A percentile compares a stretch with the other conserved stretches of the same genome.
Evolutionary conservation across 148 eudicot species (phyloP).

Genomic region (Chenopodium album): DNA sequence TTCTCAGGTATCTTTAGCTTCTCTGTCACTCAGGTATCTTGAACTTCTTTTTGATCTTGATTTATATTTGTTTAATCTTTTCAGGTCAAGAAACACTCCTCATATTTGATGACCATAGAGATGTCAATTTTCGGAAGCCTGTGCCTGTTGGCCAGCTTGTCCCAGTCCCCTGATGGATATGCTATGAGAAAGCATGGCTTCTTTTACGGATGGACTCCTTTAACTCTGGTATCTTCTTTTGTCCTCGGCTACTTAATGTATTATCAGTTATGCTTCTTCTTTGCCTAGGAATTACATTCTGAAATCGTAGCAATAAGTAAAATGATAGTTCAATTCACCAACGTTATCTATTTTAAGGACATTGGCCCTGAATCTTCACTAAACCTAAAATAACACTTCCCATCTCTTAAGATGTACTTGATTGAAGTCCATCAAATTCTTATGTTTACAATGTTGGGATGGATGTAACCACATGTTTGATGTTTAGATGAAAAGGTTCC

Average conservation of each 20-base stretch:
- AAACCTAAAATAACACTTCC: not conserved
- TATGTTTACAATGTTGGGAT: not conserved
- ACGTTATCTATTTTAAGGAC: not conserved
- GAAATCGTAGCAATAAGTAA: no score
- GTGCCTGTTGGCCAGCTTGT: slow-evolving; percentile 82
- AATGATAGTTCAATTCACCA: no score
- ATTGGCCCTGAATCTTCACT: not conserved
- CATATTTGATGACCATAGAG: slow-evolving; percentile 96
- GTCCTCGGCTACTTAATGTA: not conserved
- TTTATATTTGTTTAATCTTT: slow-evolving; percentile 3
- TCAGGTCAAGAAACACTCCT: slow-evolving; percentile 86
- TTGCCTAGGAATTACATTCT: not conserved
- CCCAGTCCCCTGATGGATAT: slow-evolving; percentile 83
- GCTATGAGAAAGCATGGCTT: slow-evolving; percentile 79
- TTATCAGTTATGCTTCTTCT: not conserved
- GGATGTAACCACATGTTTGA: not conserved
- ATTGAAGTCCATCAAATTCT: not conserved
- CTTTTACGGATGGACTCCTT: slow-evolving; percentile 80
- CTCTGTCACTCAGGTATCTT: slow-evolving; percentile 23
- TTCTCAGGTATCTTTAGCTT: slow-evolving; percentile 70
- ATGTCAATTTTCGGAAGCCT: slow-evolving; percentile 92
- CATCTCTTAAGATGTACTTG: not conserved
- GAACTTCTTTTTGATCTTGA: slow-evolving; percentile 19
- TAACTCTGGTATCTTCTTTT: slow-evolving; percentile 59
- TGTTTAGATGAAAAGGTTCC: not conserved